A percentile compares a stretch with the other conserved stretches of the same genome.
phyloP scores from a whole-genome alignment of 148 eudicot genomes.

The Vaccinium macrocarpon region DNA sequence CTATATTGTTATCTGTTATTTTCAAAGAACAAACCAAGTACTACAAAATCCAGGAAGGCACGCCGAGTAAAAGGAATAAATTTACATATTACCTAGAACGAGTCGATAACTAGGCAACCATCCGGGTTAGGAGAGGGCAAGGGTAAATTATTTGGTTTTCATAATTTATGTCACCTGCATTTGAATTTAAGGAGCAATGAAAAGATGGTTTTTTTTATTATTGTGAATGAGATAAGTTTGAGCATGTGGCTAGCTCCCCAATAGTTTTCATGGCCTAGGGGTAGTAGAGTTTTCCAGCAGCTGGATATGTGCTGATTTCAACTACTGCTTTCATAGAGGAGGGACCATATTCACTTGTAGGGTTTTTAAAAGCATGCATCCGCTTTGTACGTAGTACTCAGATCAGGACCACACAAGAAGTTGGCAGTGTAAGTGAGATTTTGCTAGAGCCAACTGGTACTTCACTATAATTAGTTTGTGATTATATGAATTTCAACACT shows the following conservation, averaged over 20 bases:
- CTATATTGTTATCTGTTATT: not conserved
- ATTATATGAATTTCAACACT: not conserved
- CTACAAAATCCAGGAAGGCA: no score
- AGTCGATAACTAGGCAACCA: not conserved
- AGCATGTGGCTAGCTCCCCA: constrained; percentile 14
- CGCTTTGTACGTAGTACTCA: not conserved
- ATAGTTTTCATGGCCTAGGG: constrained; percentile 10
- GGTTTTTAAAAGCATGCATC: constrained; percentile 16
- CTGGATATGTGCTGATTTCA: constrained; percentile 6
- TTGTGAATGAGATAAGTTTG: constrained; percentile 15
- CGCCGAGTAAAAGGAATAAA: no score
- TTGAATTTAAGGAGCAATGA: not conserved
- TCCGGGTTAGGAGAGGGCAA: not conserved
- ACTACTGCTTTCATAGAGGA: constrained; percentile 13
- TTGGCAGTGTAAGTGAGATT: constrained; percentile 9
- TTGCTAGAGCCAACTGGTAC: not conserved
- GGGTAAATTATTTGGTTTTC: not conserved
- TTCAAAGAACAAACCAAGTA: not conserved
- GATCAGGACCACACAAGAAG: constrained; percentile 9
- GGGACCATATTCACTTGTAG: constrained; percentile 12
- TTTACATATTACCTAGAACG: not conserved
- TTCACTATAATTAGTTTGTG: not conserved
- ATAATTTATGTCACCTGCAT: not conserved
- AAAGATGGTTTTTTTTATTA: not conserved
- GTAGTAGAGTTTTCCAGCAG: not conserved